A percentile compares a stretch with the other conserved stretches of the same genome.
phyloP scores from a whole-genome alignment of 2,329 filamentous ascomycete species.

The Hymenoscyphus albidus region DNA sequence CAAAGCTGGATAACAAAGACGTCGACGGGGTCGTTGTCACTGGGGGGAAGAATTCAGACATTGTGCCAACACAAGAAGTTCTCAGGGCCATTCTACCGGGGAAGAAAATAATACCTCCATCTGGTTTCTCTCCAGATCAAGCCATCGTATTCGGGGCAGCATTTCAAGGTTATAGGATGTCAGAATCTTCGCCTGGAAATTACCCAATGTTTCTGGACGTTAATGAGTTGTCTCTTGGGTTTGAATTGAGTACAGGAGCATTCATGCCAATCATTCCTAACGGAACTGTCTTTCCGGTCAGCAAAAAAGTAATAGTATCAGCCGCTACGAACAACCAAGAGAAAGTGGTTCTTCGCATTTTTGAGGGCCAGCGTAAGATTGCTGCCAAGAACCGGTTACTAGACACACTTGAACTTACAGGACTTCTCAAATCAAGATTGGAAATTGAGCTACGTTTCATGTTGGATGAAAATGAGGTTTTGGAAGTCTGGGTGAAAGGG shows the following conservation, averaged over 20 bases:
- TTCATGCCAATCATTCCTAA: constrained; percentile 11
- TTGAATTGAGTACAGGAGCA: constrained; percentile 11
- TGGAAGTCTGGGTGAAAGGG: constrained; percentile 8
- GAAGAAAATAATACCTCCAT: background rate
- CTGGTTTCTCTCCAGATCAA: constrained; percentile 7
- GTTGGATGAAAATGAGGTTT: constrained; percentile 20
- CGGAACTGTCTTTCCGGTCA: constrained; percentile 11
- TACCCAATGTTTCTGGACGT: background rate
- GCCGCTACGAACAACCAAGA: constrained; percentile 51
- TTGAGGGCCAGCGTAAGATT: constrained; percentile 66
- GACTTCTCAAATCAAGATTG: constrained; percentile 44
- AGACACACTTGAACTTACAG: constrained; percentile 63
- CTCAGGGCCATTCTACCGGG: constrained; percentile 13
- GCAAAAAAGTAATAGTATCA: constrained; percentile 44
- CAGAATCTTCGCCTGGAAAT: background rate
- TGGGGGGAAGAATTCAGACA: constrained; percentile 9
- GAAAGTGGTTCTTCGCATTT: constrained; percentile 62
- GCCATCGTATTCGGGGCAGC: constrained; percentile 7
- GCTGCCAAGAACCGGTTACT: constrained; percentile 68
- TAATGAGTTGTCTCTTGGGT: constrained; percentile 11
- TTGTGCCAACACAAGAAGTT: constrained; percentile 9
- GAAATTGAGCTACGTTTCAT: constrained; percentile 23
- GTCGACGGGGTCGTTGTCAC: constrained; percentile 18
- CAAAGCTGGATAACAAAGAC: constrained; percentile 10
- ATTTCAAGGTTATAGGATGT: constrained; percentile 5